A percentile compares a stretch with the other conserved stretches of the same genome.
These are phyloP conservation scores for Aeminium ludgeri DNA, from an alignment of 495 filamentous ascomycete genomes.

Conservation along the genomic window DNA sequence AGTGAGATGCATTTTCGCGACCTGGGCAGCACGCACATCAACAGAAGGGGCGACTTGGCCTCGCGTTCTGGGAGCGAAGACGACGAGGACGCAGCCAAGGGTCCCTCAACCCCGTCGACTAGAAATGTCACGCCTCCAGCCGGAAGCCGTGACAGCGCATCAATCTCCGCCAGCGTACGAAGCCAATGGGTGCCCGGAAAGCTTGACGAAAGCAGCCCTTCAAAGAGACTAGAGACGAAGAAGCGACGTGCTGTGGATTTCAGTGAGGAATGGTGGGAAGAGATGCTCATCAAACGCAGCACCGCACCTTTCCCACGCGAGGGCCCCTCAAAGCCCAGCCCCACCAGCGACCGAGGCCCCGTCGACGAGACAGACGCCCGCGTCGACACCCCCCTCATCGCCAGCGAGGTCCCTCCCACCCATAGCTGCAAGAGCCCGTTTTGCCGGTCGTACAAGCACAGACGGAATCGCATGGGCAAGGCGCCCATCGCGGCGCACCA, in stretches of 20 bases:
- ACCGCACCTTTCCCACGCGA: background rate
- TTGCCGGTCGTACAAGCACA: no score
- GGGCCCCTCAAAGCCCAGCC: no score
- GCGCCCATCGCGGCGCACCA: no score
- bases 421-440: no score
- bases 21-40: slow-evolving; percentile 1
- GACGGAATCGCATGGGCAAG: no score
- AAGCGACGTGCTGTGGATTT: background rate
- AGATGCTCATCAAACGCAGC: background rate
- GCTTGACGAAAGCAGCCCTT: background rate
- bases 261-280: background rate
- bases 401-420: no score
- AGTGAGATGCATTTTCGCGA: no score
- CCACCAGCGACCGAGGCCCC: no score
- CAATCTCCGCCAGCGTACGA: background rate
- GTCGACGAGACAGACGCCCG: no score
- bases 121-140: background rate
- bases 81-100: background rate
- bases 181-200: background rate
- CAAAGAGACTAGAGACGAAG: background rate
- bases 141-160: background rate
- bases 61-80: background rate
- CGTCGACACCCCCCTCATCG: no score
- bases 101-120: background rate
- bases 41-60: background rate